A percentile compares a stretch with the other conserved stretches of the same genome.
These are phyloP conservation scores for Helotiales sp. DNA, from an alignment of 2,329 filamentous ascomycete genomes.

Conservation along the genomic window DNA sequence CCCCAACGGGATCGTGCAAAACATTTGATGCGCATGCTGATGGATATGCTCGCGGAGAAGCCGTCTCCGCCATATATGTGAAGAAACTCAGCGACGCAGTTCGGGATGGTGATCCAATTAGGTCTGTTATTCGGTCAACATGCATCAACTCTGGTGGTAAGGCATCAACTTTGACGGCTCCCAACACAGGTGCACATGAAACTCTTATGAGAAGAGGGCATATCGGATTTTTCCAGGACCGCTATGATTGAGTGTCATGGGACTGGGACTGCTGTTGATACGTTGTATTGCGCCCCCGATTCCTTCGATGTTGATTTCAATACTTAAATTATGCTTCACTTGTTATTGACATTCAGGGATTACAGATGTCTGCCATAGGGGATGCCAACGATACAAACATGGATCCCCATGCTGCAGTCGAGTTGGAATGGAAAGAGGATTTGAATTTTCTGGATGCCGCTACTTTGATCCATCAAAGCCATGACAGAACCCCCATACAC, in stretches of 20 bases:
- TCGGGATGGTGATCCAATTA: conserved; percentile 48
- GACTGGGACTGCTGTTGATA: conserved; percentile 24
- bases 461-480: no score
- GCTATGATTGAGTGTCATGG: conserved; percentile 21
- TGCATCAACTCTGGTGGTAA: conserved; percentile 51
- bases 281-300: not conserved
- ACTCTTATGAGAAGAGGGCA: conserved; percentile 14
- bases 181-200: conserved; percentile 50
- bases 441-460: no score
- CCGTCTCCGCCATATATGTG: conserved; percentile 59
- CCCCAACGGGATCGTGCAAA: conserved; percentile 45
- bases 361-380: no score
- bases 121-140: conserved; percentile 48
- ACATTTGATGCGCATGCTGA: conserved; percentile 63
- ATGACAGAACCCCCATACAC: no score
- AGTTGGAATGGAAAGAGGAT: no score
- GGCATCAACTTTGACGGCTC: conserved; percentile 50
- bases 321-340: no score
- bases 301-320: not conserved
- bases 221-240: conserved; percentile 20
- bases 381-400: no score
- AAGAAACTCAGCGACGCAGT: conserved; percentile 57
- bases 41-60: conserved; percentile 68
- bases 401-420: no score
- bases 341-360: no score